phyloP scores from a whole-genome alignment of 768 basidiomycete genomes.

The Cystofilobasidium capitatum region DNA sequence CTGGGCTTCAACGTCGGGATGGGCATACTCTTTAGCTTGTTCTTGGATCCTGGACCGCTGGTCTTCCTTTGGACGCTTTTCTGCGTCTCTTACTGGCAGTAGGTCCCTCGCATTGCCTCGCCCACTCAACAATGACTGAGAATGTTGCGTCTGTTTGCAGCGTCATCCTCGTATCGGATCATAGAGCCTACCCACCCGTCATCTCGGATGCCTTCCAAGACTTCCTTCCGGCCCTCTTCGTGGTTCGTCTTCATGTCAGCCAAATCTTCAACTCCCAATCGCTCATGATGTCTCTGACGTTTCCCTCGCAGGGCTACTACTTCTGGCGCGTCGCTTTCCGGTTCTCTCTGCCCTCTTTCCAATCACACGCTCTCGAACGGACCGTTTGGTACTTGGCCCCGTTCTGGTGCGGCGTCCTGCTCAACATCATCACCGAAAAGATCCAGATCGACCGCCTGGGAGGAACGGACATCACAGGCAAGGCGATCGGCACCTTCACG shows the following conservation, averaged over 20 bases:
- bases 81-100: constrained; percentile 59
- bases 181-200: constrained; percentile 55
- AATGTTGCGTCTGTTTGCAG: background rate
- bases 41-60: constrained; percentile 62
- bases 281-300: background rate
- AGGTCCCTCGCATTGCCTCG: background rate
- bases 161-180: constrained; percentile 66
- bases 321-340: constrained; percentile 50
- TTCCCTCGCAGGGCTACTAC: background rate
- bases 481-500: constrained; percentile 58
- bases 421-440: constrained; percentile 59
- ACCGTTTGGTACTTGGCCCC: constrained; percentile 63
- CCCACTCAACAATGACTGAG: background rate
- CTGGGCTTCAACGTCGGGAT: constrained; percentile 64
- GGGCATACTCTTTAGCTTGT: constrained; percentile 57
- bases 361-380: constrained; percentile 53
- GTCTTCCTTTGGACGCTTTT: constrained; percentile 43
- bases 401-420: constrained; percentile 68
- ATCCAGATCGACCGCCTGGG: constrained; percentile 72
- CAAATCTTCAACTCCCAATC: background rate
- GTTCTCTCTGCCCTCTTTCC: constrained; percentile 62
- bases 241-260: constrained; percentile 66
- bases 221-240: constrained; percentile 69
- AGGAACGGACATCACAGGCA: constrained; percentile 56
- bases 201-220: constrained; percentile 62